Base-by-base conservation (phyloP, 768 basidiomycete species). In the Phylloporus arenicola region DNA sequence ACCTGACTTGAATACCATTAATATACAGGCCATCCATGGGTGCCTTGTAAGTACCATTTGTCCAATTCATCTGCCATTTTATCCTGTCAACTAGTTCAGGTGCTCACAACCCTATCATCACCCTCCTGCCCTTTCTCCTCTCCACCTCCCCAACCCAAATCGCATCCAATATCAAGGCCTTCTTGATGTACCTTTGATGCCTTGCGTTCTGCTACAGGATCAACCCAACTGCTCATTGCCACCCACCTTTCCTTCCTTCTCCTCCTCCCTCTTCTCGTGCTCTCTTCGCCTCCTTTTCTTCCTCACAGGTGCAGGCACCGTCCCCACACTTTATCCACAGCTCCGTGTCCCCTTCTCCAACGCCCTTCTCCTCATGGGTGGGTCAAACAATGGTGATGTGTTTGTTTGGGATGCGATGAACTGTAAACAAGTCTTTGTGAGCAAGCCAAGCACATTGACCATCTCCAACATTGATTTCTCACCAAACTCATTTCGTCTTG, bases 1-100 rank as follows among this genome's bases (percentile, higher is more conserved):
- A 24, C 24, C 24, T 24, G 24, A 24, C 24, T 24, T n/a, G n/a
- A n/a, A n/a, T n/a, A n/a, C n/a, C n/a, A n/a, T n/a, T n/a, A n/a
- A n/a, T n/a, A n/a, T 94, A 3, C 91, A 93, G 68, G 91, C 77
- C 1, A 87, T 94, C 25, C 92, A 93, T 94, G 91, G 91, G 90
- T 6, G 70, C 78, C 7, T 70, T 84, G 88, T 92, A 68, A 56
- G 87, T 58, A 19, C n/a, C 30, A 11, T 13, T 24, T 8, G 3
- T 30, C 10, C 6, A 3, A 9, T 27, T 29, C 2, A 16, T 22
- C 19, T 1, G 2, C 8, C 7, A 14, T 29, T 30, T 44, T 9
- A 52, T 38, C 4, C 13, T 24, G 38, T 55, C 12, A 17, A 20
- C n/a, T 51, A 89, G 87, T 3, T 77, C 86, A 7, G 89, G 90